Evolutionary conservation across 805 yeast species (phyloP).

Genomic region (Kuraishia hungarica): DNA sequence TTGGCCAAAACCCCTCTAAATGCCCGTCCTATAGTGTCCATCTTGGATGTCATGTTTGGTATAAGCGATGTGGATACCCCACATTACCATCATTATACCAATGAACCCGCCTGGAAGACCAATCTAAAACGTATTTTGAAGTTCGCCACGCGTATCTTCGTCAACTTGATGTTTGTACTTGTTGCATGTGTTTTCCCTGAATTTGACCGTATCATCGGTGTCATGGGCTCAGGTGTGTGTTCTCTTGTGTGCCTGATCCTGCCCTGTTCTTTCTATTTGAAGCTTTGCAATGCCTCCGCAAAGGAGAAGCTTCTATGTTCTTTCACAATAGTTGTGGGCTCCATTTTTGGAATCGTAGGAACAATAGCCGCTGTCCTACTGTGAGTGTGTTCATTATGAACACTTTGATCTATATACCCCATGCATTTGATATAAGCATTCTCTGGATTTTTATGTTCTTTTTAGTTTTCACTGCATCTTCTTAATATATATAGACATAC

Average conservation of each 20-base stretch:
- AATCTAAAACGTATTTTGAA: constrained; percentile 3
- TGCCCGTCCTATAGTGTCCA: constrained; percentile 80
- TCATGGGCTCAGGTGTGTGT: constrained; percentile 78
- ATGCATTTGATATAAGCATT: not conserved
- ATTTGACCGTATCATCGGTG: constrained; percentile 77
- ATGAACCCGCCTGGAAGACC: constrained; percentile 7
- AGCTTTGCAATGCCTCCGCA: constrained; percentile 43
- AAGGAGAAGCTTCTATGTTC: constrained; percentile 35
- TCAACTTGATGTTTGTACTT: constrained; percentile 54
- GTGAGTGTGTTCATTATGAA: not conserved
- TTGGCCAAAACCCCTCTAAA: constrained; percentile 81
- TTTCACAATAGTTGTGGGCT: constrained; percentile 36
- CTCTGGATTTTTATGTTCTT: not conserved
- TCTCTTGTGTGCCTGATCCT: constrained; percentile 71
- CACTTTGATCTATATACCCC: not conserved
- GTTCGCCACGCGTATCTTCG: constrained; percentile 32
- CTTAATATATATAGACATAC: not conserved
- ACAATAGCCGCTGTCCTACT: constrained; percentile 42
- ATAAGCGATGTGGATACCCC: constrained; percentile 6
- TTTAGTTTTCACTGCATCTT: not conserved
- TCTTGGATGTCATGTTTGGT: constrained; percentile 42
- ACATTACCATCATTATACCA: not conserved
- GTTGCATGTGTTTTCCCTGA: constrained; percentile 72
- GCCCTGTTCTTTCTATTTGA: constrained; percentile 70
- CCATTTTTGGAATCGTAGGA: constrained; percentile 47